Base-by-base conservation (phyloP, 2,329 filamentous ascomycete genomes). In the Curvularia lunata region DNA sequence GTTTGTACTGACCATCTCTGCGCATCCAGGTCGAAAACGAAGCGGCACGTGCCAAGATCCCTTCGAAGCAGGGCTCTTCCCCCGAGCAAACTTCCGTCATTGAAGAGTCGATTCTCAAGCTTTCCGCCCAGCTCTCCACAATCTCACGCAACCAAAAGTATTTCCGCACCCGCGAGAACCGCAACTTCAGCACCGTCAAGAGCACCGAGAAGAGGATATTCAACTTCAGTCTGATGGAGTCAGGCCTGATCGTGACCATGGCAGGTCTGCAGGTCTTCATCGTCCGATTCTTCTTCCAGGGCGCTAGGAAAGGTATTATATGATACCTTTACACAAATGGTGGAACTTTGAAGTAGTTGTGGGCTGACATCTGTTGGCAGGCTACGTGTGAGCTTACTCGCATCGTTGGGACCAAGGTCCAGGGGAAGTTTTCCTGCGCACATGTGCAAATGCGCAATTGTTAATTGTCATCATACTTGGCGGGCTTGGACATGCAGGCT, bases 101-200 rank as follows among this genome's bases (percentile, higher is more conserved):
- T 48, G 94, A 98, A 78, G 94, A 99, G 81, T 94, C 92, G 40
- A 90, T 98, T 71, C 92, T 95, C 83, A 97, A 97, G 82, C 85
- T 99, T 59, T 97, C 92, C 12, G 89, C 91, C 63, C 92, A 96
- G 75, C 82, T 99, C 49, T 97, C 92, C 13, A 97, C 93, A 62
- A 95, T 99, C 75, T 92, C 91, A 41, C 87, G 95, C 73, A 97
- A 97, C 82, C 95, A 99, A 75, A 99, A 99, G 78, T 99, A 99
- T 83, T 99, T 99, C 88, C 91, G 96, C 63, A 99, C 95, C 2
- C 88, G 95, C 66, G 95, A 99, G 84, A 99, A 99, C 85, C 87
- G 95, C 62, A 99, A 99, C 81, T 98, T 99, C 81, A 96, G 91
- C 81, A 99, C 95, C 9, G 95, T 99, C 70, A 86, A 91, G 77